phyloP scores from a whole-genome alignment of 345 rosid species.

The Eucalyptus sp. region DNA sequence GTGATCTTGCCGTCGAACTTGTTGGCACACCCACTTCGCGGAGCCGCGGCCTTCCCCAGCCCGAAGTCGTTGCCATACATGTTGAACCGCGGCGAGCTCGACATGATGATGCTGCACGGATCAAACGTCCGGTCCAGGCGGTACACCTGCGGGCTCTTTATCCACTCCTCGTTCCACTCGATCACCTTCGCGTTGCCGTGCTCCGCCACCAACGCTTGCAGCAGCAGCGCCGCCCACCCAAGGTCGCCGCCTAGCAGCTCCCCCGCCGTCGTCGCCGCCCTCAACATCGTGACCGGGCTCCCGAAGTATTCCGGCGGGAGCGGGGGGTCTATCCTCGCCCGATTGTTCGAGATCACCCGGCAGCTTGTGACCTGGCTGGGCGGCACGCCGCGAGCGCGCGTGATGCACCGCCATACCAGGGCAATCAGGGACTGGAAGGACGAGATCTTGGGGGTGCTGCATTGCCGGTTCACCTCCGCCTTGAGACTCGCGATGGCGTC shows the following conservation, averaged over 20 bases:
- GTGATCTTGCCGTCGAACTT: conserved; percentile 67
- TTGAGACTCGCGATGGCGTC: conserved; percentile 43
- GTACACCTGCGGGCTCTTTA: conserved; percentile 30
- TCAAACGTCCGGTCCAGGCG: conserved; percentile 27
- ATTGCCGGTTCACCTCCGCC: conserved; percentile 31
- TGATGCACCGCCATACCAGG: conserved; percentile 53
- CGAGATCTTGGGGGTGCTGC: conserved; percentile 35
- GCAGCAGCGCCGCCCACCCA: conserved; percentile 59
- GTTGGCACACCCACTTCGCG: conserved; percentile 62
- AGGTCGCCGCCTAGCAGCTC: conserved; percentile 38
- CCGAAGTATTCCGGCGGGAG: conserved; percentile 52
- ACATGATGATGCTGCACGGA: conserved; percentile 53
- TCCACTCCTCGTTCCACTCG: conserved; percentile 29
- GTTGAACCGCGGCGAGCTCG: conserved; percentile 80
- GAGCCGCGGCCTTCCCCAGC: conserved; percentile 68
- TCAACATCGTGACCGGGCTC: conserved; percentile 25
- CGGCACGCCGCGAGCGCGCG: conserved; percentile 24
- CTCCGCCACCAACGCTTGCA: conserved; percentile 37
- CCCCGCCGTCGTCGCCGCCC: conserved; percentile 31
- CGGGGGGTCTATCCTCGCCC: conserved; percentile 44
- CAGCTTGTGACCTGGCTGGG: conserved; percentile 28
- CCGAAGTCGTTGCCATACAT: conserved; percentile 73
- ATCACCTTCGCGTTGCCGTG: conserved; percentile 24
- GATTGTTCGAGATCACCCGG: conserved; percentile 33
- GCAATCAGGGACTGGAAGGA: conserved; percentile 67